These are phyloP conservation scores for Penicillium malachiteum DNA, from an alignment of 495 filamentous ascomycete species.

Conservation along the genomic window DNA sequence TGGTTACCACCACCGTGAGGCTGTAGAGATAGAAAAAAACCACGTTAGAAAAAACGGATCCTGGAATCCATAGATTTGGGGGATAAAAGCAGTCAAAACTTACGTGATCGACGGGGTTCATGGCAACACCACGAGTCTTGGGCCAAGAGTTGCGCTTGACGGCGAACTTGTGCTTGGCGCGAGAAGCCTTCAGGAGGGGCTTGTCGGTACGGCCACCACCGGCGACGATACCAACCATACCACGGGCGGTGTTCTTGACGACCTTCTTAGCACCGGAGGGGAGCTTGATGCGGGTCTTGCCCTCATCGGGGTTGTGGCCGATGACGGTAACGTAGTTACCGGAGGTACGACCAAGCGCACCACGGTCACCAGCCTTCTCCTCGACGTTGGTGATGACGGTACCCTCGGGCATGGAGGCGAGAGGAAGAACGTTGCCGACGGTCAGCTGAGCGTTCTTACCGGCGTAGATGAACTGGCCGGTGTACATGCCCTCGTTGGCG, in stretches of 20 bases:
- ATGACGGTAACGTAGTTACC: conserved; percentile 99
- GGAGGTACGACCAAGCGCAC: conserved; percentile 90
- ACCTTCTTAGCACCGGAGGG: conserved; percentile 99
- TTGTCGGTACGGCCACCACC: conserved; percentile 99
- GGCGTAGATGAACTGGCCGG: conserved; percentile 99
- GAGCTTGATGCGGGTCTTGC: conserved; percentile 99
- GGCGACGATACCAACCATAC: conserved; percentile 99
- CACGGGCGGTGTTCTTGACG: conserved; percentile 81
- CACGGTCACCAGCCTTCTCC: conserved; percentile 97
- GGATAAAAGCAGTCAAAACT: conserved; percentile 24
- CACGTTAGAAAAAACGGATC: no score
- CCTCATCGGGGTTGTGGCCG: conserved; percentile 97
- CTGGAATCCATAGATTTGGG: no score
- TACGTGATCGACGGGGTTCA: conserved; percentile 99
- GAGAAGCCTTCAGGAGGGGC: conserved; percentile 96
- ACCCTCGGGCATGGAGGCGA: conserved; percentile 93
- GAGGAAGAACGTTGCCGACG: conserved; percentile 94
- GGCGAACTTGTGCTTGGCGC: conserved; percentile 98
- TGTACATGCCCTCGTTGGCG: conserved; percentile 99
- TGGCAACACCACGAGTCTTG: conserved; percentile 99
- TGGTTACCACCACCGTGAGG: conserved; percentile 99
- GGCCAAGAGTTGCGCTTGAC: conserved; percentile 99
- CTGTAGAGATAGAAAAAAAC: conserved; percentile 36
- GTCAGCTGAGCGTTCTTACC: conserved; percentile 96
- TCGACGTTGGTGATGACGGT: conserved; percentile 98